These are phyloP conservation scores for Heliamphora exappendiculata DNA, from an alignment of 148 eudicot genomes.

Conservation along the genomic window DNA sequence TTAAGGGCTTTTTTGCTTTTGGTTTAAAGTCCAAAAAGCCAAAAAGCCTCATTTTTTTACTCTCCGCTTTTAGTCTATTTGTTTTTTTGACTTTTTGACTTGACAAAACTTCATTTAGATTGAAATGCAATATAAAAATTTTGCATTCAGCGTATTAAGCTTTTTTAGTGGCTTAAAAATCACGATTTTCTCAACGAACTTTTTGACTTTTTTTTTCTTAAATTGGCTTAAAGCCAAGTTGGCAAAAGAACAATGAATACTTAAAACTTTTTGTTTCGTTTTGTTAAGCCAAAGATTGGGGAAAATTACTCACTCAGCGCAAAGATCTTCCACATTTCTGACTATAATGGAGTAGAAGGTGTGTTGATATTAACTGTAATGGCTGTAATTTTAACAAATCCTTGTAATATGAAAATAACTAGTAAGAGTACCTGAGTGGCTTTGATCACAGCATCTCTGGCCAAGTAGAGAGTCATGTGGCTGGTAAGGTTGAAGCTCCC, in stretches of 20 bases:
- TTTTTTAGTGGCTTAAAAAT: too few relatives aligned
- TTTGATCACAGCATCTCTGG: slow-evolving; percentile 74
- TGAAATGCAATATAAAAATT: too few relatives aligned
- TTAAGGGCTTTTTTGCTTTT: too few relatives aligned
- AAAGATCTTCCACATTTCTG: neutral
- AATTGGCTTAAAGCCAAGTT: too few relatives aligned
- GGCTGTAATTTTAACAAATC: neutral
- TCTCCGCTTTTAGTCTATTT: too few relatives aligned
- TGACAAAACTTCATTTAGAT: too few relatives aligned
- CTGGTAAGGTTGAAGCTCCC: slow-evolving; percentile 77
- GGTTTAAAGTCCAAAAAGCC: too few relatives aligned
- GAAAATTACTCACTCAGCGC: neutral
- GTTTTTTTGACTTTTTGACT: too few relatives aligned
- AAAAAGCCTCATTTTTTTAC: too few relatives aligned
- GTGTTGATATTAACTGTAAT: neutral
- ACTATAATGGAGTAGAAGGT: neutral
- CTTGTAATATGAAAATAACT: neutral
- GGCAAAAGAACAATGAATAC: neutral
- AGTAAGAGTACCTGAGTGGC: slow-evolving; percentile 61
- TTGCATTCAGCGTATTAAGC: too few relatives aligned
- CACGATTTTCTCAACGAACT: too few relatives aligned
- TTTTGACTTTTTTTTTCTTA: too few relatives aligned
- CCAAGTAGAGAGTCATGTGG: slow-evolving; percentile 85
- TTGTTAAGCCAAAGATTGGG: neutral
- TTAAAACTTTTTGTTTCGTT: neutral